Base-by-base conservation (phyloP, 2,329 filamentous ascomycete species). In the Periconia sp. region DNA sequence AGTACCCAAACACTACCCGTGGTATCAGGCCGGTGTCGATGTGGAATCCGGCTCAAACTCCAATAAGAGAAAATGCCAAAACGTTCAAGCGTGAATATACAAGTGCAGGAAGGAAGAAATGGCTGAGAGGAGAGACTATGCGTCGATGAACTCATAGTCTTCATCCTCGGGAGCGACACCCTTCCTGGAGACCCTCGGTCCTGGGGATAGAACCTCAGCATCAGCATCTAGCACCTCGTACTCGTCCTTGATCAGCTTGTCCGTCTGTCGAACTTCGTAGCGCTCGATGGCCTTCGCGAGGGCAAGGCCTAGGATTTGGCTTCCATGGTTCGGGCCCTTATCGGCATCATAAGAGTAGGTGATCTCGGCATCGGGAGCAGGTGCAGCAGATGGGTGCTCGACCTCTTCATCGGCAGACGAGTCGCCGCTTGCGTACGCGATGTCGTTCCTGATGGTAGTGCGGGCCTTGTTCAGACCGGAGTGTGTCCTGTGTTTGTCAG, bases 201-300 rank as follows among this genome's bases (percentile, higher is more conserved):
- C 54, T 17, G 62, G 56, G 45, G 68, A 71, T 15, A 61, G 61
- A 15, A 61, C 57, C 53, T 72, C 72, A 46, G 71, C 69, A 23
- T 72, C 58, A 12, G 60, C 52, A 38, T 75, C 75, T 53, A 72
- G 77, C 55, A 73, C 74, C 59, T 84, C 81, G 55, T 84, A 85
- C 68, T 84, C 81, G 42, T 75, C 74, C 69, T 78, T 79, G 63
- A 82, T 77, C 34, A 85, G 64, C 68, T 82, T 81, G 66, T 82
- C 79, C 2, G 80, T 84, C 68, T 82, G 78, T 56, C 77, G 77
- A 48, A 76, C 78, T 68, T 85, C 81, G 59, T 77, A 85, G 50
- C 75, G 76, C 70, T 82, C 77, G 28, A 84, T 77, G 1, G 82
- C 82, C 64, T 81, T 77, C 41, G 73, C 75, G 23, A 85, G 70